Conservation (phyloP, 1,284 basidiomycete genomes). For the Irpex sp. region DNA sequence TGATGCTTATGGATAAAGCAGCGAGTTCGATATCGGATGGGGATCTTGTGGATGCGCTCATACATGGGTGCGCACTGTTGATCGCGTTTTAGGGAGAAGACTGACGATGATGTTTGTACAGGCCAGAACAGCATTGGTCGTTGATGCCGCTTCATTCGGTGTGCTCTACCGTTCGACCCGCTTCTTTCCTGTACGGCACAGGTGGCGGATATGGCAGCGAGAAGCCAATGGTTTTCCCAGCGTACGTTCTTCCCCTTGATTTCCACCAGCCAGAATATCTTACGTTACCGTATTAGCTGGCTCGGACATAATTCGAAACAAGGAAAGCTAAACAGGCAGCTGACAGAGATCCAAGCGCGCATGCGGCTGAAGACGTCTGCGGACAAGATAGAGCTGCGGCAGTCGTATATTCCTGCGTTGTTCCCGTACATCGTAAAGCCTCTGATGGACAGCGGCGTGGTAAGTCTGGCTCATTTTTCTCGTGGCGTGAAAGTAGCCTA, state of each 20-base stretch:
- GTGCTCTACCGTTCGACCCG: conserved; percentile 83
- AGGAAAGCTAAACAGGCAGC: conserved; percentile 74
- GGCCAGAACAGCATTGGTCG: conserved; percentile 93
- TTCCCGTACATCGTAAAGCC: conserved; percentile 80
- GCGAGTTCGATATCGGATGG: conserved; percentile 92
- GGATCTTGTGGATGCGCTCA: conserved; percentile 91
- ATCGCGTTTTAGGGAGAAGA: background rate
- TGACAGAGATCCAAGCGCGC: conserved; percentile 89
- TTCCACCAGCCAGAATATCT: no score
- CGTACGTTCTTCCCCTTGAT: conserved; percentile 44
- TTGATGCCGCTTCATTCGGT: conserved; percentile 94
- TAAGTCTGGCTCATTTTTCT: conserved; percentile 31
- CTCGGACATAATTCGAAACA: conserved; percentile 97
- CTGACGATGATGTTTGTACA: conserved; percentile 25
- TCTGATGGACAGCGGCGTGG: conserved; percentile 66
- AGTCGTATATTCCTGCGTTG: conserved; percentile 86
- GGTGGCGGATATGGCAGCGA: conserved; percentile 68
- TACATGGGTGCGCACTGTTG: conserved; percentile 68
- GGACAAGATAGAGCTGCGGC: conserved; percentile 84
- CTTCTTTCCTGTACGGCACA: conserved; percentile 76
- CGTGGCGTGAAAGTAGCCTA: background rate
- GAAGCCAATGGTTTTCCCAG: conserved; percentile 74
- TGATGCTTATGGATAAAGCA: conserved; percentile 85
- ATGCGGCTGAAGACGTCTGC: conserved; percentile 95
- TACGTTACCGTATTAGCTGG: conserved; percentile 56